Evolutionary conservation across 345 rosid species (phyloP).

Genomic region (Eucalyptus cladocalyx): DNA sequence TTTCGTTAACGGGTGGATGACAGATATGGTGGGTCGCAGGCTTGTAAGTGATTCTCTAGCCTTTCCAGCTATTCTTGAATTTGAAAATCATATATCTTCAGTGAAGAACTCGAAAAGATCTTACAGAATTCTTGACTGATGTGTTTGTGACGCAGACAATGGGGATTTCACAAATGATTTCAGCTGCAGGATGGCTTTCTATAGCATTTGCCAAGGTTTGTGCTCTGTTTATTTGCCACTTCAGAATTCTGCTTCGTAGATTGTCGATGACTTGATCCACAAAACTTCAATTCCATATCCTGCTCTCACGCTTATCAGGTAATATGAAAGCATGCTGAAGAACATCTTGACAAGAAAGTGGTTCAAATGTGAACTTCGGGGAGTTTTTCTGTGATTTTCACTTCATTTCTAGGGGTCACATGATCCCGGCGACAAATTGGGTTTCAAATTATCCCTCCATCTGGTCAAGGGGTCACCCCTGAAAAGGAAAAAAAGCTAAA

Average conservation of each 20-base stretch:
- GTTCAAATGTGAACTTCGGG: not conserved
- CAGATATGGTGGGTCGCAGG: slow-evolving; percentile 19
- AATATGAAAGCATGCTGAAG: not conserved
- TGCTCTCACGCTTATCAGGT: not conserved
- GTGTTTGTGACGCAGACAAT: slow-evolving; percentile 24
- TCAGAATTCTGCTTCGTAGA: not conserved
- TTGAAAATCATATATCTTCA: not conserved
- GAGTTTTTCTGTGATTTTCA: not conserved
- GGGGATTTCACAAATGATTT: slow-evolving; percentile 35
- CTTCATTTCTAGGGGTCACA: not conserved
- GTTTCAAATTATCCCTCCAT: not conserved
- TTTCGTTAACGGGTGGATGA: slow-evolving; percentile 11
- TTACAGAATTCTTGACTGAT: not conserved
- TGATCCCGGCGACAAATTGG: not conserved
- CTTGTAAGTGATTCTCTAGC: slow-evolving; percentile 1
- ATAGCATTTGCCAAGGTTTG: slow-evolving; percentile 31
- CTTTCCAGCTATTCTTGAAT: not conserved
- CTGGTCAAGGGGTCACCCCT: not conserved
- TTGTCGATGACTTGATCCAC: not conserved
- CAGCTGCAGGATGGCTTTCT: slow-evolving; percentile 37
- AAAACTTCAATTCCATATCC: not conserved
- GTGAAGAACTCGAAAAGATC: not conserved
- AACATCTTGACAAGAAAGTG: not conserved
- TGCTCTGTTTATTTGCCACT: not conserved
- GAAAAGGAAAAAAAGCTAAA: not conserved